A percentile compares a stretch with the other conserved stretches of the same genome.
Conservation (phyloP, 83 land plant species). For the Isoetes engelmannii region DNA sequence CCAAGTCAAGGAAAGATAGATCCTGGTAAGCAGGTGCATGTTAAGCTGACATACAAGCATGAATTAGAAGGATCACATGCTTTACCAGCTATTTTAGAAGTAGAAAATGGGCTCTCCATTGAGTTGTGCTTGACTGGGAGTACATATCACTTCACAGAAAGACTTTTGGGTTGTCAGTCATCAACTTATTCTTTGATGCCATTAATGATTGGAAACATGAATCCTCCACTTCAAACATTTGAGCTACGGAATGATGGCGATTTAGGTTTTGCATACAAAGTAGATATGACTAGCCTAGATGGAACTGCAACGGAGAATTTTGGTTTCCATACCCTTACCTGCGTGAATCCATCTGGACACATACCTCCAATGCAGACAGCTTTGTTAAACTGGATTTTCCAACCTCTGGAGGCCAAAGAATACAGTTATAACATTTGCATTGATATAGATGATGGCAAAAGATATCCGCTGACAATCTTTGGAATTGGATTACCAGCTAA, state of each 20-base stretch:
- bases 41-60: slow-evolving; percentile 22
- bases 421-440: slow-evolving; percentile 24
- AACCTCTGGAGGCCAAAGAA: slow-evolving; percentile 29
- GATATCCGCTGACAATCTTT: slow-evolving; percentile 14
- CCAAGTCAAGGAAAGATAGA: slow-evolving; percentile 27
- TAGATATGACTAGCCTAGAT: slow-evolving; percentile 19
- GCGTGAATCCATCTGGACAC: slow-evolving; percentile 31
- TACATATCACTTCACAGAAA: slow-evolving; percentile 9
- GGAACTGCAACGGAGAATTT: slow-evolving; percentile 22
- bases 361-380: slow-evolving; percentile 32
- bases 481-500: slow-evolving; percentile 20
- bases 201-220: slow-evolving; percentile 23
- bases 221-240: slow-evolving; percentile 37
- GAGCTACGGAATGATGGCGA: slow-evolving; percentile 34
- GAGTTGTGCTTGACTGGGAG: slow-evolving; percentile 26
- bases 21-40: slow-evolving; percentile 20
- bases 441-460: slow-evolving; percentile 22
- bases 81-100: slow-evolving; percentile 29
- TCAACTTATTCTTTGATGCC: slow-evolving; percentile 22
- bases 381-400: slow-evolving; percentile 34
- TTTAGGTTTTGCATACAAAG: slow-evolving; percentile 19
- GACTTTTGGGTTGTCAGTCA: slow-evolving; percentile 13
- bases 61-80: slow-evolving; percentile 25
- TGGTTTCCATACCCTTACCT: slow-evolving; percentile 31
- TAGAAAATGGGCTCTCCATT: slow-evolving; percentile 24